Percentiles rank a stretch among this genome's conserved stretches.
Conservation (phyloP, 1,139 yeast genomes). For the Scheffersomyces segobiensis region DNA sequence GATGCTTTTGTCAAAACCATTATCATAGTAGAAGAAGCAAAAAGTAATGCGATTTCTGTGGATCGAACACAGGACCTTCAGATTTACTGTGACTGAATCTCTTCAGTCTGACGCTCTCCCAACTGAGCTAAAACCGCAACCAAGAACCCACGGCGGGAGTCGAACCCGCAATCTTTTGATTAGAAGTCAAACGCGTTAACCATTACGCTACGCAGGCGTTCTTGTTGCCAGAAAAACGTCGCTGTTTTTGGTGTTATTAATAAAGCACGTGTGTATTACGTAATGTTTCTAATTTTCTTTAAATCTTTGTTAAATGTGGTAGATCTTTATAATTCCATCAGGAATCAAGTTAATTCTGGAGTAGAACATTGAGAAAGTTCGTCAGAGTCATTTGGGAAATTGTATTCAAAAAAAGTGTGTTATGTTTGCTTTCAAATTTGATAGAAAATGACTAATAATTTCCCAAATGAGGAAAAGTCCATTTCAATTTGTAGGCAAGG, state of each 20-base stretch:
- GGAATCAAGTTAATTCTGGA: too few relatives aligned
- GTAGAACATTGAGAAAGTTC: too few relatives aligned
- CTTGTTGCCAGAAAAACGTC: neutral
- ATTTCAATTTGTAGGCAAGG: too few relatives aligned
- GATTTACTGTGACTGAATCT: conserved; percentile 39
- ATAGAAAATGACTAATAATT: too few relatives aligned
- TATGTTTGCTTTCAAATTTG: too few relatives aligned
- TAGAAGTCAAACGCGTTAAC: conserved; percentile 52
- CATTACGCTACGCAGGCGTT: conserved; percentile 49
- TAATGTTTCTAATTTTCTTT: too few relatives aligned
- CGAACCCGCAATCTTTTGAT: conserved; percentile 52
- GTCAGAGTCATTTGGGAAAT: too few relatives aligned
- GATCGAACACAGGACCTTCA: conserved; percentile 61
- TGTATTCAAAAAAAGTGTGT: too few relatives aligned
- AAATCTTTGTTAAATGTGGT: too few relatives aligned
- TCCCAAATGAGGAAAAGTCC: too few relatives aligned
- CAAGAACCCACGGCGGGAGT: conserved; percentile 47
- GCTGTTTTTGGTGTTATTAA: neutral
- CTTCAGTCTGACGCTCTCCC: conserved; percentile 37
- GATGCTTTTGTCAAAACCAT: neutral
- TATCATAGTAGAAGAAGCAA: too few relatives aligned
- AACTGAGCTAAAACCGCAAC: conserved; percentile 26
- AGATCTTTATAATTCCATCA: too few relatives aligned
- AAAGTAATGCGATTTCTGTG: conserved; percentile 28
- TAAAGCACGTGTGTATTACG: neutral